Evolutionary conservation across 306 rosid species (phyloP), one percentile per base, ranked within the genome.

Genomic region (Sophora flavescens): DNA sequence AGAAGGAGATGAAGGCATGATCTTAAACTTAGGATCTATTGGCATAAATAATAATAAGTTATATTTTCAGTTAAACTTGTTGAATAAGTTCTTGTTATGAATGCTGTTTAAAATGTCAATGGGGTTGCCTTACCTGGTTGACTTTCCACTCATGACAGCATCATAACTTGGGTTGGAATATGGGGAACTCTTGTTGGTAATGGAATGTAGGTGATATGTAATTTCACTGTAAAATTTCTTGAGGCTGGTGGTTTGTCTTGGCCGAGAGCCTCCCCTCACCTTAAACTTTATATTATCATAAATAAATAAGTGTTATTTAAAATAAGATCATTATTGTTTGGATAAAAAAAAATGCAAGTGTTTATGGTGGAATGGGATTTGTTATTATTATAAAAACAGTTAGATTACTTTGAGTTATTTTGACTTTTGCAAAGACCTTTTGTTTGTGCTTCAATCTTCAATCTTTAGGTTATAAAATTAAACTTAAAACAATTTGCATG

Each of bases 1-100:
- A 50, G 64, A 76, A 76, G 56, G 80, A 30, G 6, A 75, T 63
- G 80, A 75, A 28, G 8, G 33, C 14, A 0, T 10, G 1, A 54
- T 54, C 61, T 60, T 59, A 11, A n/a, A 14, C 5, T 3, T 66
- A 36, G 12, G 10, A 53, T 52, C 6, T n/a, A 28, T 13, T 35
- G 14, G 6, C 51, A 13, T 68, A 10, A 35, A 16, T 35, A 48
- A 16, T 35, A 48, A 2, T 61, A 52, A 33, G 1, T 62, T 59
- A 39, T 38, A 4, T 3, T 72, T 64, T 56, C 70, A 54, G 9
- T n/a, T 41, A 13, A 18, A 65, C 70, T 56, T 53, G 74, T 54
- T 51, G 57, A 30, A 72, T 66, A 53, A 30, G 59, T 63, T 52
- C 32, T 14, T 6, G 0, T 17, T 39, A 44, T 32, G 30, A 30